Base-by-base conservation (phyloP, 2,329 filamentous ascomycete genomes). In the Pseudogymnoascus verrucosus region DNA sequence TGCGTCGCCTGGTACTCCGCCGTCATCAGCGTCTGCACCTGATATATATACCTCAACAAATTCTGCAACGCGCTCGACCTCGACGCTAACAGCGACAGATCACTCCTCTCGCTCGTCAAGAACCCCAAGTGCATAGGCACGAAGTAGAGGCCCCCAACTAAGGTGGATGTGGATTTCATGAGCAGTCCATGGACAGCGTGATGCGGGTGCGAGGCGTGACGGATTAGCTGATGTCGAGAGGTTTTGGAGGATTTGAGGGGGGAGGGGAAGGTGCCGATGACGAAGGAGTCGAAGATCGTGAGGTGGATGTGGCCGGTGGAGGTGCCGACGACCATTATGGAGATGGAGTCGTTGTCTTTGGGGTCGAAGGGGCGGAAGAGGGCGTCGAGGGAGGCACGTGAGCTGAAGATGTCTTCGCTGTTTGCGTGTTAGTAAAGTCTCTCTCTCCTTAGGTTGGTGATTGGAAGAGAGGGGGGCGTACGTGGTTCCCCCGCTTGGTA, bases 21-120 rank as follows among this genome's bases (percentile, higher is more conserved):
- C 23, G 87, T 79, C 78, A 97, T 90, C 67, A 93, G 90, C 36
- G 84, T 80, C 66, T 95, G 86, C 0, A 89, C 87, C 72, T 96
- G 91, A 63, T 86, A 86, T 51, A 96, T 82, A 72, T 99, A 98
- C 60, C 91, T 83, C 6, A 97, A 78, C 11, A 98, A 76, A 67
- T 95, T 96, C 70, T 96, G 91, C 14, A 98, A 76, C 47, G 91
- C 90, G 0, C 93, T 96, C 4, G 91, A 89, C 70, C 96, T 96
- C 14, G 89, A 91, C 0, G 93, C 89, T 11, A 98, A 80, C 4
- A 96, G 81, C 28, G 93, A 90, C 1, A 98, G 78, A 71, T 96
- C 90, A 63, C 92, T 85, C 2, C 90, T 90, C 2, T 87, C 88
- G 16, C n/a, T 36, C 10, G 87, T 86, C 59, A 96, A 85, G 71